Evolutionary conservation across 352 stramenopile genomes (phyloP).

Genomic region (Pythium brassicae): DNA sequence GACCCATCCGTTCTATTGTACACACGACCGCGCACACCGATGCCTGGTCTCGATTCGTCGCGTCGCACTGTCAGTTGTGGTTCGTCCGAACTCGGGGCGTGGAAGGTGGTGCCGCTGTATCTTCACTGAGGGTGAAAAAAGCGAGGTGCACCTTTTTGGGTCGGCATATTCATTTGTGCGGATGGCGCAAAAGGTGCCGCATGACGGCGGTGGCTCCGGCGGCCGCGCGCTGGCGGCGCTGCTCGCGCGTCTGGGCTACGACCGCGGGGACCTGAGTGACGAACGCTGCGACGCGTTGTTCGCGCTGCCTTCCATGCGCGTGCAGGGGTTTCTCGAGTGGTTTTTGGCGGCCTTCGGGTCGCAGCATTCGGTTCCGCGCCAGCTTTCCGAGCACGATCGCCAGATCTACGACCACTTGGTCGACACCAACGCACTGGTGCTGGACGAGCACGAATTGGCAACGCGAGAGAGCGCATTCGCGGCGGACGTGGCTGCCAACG

Average conservation of each 20-base stretch:
- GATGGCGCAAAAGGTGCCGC: too few relatives aligned
- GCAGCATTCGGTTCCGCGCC: constrained; percentile 23
- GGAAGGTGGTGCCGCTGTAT: too few relatives aligned
- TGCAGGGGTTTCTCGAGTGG: constrained; percentile 45
- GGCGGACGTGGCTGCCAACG: constrained; percentile 12
- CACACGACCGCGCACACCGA: too few relatives aligned
- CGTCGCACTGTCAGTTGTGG: too few relatives aligned
- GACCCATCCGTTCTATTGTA: too few relatives aligned
- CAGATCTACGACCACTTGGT: constrained; percentile 26
- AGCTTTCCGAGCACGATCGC: constrained; percentile 21
- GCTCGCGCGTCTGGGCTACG: constrained; percentile 32
- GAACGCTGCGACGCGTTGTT: constrained; percentile 36
- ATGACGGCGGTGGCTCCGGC: constrained; percentile 4
- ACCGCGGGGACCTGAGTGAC: constrained; percentile 21
- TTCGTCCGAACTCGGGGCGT: too few relatives aligned
- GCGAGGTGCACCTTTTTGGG: too few relatives aligned
- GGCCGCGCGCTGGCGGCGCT: constrained; percentile 27
- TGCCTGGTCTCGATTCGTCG: too few relatives aligned
- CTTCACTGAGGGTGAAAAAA: too few relatives aligned
- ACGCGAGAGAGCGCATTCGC: constrained; percentile 16
- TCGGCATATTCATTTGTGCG: too few relatives aligned
- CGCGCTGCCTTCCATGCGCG: constrained; percentile 30
- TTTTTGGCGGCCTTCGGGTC: constrained; percentile 25
- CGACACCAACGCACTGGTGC: constrained; percentile 8
- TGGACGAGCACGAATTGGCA: constrained; percentile 15